Conservation (phyloP, 768 basidiomycete species). For the Suillus placidus region DNA sequence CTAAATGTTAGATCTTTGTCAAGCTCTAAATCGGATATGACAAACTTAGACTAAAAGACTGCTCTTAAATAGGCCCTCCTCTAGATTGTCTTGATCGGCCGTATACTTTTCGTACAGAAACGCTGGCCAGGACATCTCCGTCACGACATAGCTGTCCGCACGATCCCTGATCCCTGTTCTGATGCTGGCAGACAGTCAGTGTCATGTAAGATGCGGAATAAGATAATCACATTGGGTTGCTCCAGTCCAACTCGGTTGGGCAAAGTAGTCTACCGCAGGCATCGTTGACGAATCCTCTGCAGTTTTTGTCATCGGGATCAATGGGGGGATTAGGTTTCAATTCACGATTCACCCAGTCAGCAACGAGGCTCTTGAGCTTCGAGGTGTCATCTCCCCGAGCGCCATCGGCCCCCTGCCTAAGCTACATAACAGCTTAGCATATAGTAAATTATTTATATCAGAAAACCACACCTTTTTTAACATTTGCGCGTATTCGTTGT, state of each 20-base stretch:
- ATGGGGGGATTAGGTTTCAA: too few relatives aligned
- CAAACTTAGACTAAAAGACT: not conserved
- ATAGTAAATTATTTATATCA: fast-evolving
- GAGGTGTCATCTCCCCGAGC: not conserved
- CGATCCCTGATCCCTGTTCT: not conserved
- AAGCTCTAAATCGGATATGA: not conserved
- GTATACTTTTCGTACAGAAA: not conserved
- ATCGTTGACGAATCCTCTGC: too few relatives aligned
- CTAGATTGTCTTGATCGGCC: not conserved
- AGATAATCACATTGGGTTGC: not conserved
- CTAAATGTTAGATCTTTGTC: not conserved
- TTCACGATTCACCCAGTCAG: too few relatives aligned
- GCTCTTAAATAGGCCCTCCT: not conserved
- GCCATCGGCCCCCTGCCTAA: not conserved
- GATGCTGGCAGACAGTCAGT: not conserved
- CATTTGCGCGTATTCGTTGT: not conserved
- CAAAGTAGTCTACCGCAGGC: too few relatives aligned
- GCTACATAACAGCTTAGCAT: not conserved
- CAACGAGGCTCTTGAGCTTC: too few relatives aligned
- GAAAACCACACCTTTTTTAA: not conserved
- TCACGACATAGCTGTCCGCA: not conserved
- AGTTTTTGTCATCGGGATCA: too few relatives aligned
- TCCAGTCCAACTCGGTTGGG: not conserved
- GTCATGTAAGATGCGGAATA: too few relatives aligned
- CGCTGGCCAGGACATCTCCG: not conserved